These are phyloP conservation scores for Sindora glabra DNA, from an alignment of 306 rosid genomes.

Conservation along the genomic window DNA sequence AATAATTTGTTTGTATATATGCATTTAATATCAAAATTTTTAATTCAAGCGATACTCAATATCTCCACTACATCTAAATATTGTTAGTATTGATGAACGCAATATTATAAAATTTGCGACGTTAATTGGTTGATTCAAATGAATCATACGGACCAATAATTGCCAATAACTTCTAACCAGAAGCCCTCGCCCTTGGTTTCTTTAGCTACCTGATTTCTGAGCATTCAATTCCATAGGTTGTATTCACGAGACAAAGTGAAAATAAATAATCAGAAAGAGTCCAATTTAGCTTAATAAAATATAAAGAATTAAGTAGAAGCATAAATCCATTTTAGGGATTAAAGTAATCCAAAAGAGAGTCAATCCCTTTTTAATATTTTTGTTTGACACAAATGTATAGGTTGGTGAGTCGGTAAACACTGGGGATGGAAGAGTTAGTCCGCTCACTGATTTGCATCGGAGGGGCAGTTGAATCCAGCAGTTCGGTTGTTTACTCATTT, in stretches of 20 bases:
- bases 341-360: not conserved
- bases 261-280: not conserved
- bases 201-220: conserved; percentile 39
- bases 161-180: conserved; percentile 12
- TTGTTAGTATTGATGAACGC: not conserved
- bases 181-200: conserved; percentile 51
- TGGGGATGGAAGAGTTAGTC: not conserved
- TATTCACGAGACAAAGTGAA: no score
- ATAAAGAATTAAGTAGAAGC: conserved; percentile 7
- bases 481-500: no score
- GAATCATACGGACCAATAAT: conserved; percentile 10
- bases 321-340: not conserved
- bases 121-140: conserved; percentile 10
- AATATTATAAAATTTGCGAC: not conserved
- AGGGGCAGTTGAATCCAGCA: no score
- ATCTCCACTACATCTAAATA: no score
- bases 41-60: not conserved
- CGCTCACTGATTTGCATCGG: conserved; percentile 38
- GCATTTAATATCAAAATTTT: conserved; percentile 10
- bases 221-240: not conserved
- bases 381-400: not conserved
- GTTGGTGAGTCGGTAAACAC: no score
- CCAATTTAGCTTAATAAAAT: not conserved
- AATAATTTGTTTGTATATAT: no score
- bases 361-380: no score